Base-by-base conservation (phyloP, 2,329 filamentous ascomycete genomes). In the Harringtonia aguacate region DNA sequence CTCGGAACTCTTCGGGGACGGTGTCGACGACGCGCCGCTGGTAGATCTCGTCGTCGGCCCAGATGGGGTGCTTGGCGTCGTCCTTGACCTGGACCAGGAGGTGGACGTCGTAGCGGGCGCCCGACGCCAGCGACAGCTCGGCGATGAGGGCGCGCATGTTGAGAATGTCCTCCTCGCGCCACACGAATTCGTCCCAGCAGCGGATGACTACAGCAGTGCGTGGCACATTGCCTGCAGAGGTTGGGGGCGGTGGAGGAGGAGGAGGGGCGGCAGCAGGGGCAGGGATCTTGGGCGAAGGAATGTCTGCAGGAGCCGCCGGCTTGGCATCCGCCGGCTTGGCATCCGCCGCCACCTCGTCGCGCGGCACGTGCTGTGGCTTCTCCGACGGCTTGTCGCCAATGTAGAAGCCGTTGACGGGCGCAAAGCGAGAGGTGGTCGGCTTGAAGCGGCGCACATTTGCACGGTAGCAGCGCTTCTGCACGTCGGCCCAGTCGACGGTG, bases 61-160 rank as follows among this genome's bases (percentile, higher is more conserved):
- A 92, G 54, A 94, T 79, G 9, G 85, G 84, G 49, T 88, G 67
- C 48, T 68, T 73, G 44, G 77, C 75, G 55, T 94, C 84, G 49
- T 82, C 72, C 62, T 86, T 88, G 54, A 94, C 81, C 60, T 95
- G 86, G 9, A 94, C 78, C 3, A 95, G 73, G 18, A 95, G 73
- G 57, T 94, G 85, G 4, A 94, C 77, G 52, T 92, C 84, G 60
- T 94, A 95, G 53, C 90, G 84, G 29, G 84, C 86, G 21, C 87
- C 86, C 6, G 86, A 89, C 41, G 84, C 81, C 45, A 95, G 68
- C 1, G 81, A 76, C 12, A 94, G 69, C 60, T 95, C 89, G 20
- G 81, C 77, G 56, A 95, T 87, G 62, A 95, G 77, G 28, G 88
- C 82, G 27, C 89, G 81, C 30, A 95, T 63, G 55, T 87, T 86